Evolutionary conservation across 2,329 filamentous ascomycete species (phyloP).

Genomic region (Stagonosporopsis rhizophila): DNA sequence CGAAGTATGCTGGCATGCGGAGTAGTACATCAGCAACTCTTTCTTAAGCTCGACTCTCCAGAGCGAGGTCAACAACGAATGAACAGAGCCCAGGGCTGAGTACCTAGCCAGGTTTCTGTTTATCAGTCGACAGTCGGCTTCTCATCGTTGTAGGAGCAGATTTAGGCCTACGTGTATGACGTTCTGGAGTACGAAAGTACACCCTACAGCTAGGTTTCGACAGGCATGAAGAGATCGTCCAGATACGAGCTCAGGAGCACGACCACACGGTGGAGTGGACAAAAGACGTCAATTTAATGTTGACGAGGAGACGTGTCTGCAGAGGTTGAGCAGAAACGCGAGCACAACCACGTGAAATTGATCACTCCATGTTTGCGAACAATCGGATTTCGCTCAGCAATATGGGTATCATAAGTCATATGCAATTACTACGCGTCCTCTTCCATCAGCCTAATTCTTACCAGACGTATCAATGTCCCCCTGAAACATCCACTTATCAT

Average conservation of each 20-base stretch:
- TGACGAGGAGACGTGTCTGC: too few species aligned
- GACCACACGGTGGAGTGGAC: too few species aligned
- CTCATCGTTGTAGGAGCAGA: not conserved
- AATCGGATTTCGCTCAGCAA: not conserved
- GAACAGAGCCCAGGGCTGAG: too few species aligned
- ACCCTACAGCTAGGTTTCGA: not conserved
- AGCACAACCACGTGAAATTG: not conserved
- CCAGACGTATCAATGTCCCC: constrained; percentile 55
- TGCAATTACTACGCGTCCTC: not conserved
- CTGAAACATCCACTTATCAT: constrained; percentile 94
- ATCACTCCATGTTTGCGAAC: not conserved
- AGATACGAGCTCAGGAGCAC: not conserved
- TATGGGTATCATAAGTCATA: constrained; percentile 17
- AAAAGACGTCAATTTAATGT: too few species aligned
- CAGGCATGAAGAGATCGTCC: not conserved
- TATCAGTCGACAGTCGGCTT: not conserved
- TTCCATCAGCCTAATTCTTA: constrained; percentile 16
- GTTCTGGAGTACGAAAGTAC: too few species aligned
- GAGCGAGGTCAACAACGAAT: not conserved
- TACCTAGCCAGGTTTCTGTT: not conserved
- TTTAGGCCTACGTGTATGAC: not conserved
- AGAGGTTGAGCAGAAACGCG: not conserved
- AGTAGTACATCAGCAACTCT: not conserved
- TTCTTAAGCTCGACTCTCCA: not conserved
- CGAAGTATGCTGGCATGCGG: not conserved